phyloP scores from a whole-genome alignment of 306 rosid genomes.

The Carpinus fangiana region DNA sequence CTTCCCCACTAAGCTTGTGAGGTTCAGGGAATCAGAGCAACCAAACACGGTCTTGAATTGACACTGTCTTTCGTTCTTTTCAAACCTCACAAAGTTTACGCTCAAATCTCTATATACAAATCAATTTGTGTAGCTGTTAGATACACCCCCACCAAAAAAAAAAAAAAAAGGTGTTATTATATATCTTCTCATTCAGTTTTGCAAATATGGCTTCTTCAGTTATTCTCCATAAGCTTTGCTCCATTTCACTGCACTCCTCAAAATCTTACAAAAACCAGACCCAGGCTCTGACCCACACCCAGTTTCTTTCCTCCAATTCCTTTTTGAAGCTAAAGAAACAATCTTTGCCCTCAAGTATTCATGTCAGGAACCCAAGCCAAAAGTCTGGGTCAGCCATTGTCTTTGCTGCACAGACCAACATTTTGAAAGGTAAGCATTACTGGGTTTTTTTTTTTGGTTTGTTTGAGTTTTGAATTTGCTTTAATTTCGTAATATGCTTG shows the following conservation, averaged over 20 bases:
- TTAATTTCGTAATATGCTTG: not conserved
- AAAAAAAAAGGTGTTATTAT: not conserved
- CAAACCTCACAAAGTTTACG: not conserved
- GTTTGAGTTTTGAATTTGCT: not conserved
- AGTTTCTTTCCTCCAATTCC: constrained; percentile 45
- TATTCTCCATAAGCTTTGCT: constrained; percentile 34
- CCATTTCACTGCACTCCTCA: constrained; percentile 30
- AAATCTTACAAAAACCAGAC: constrained; percentile 32
- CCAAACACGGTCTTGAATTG: not conserved
- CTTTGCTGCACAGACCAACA: constrained; percentile 59
- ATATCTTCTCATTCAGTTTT: not conserved
- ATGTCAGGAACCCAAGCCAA: constrained; percentile 32
- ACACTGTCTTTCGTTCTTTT: no score
- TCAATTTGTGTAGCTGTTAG: not conserved
- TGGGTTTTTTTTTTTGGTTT: not conserved
- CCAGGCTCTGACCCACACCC: constrained; percentile 40
- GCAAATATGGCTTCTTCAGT: constrained; percentile 48
- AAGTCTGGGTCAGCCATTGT: constrained; percentile 48
- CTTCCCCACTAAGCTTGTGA: constrained; percentile 6
- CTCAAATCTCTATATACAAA: not conserved
- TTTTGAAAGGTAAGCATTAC: constrained; percentile 62
- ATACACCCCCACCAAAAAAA: not conserved
- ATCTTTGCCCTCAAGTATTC: constrained; percentile 32
- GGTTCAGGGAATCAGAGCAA: constrained; percentile 1
- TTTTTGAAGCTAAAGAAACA: constrained; percentile 43